A percentile compares a stretch with the other conserved stretches of the same genome.
These are phyloP conservation scores for Monosporascus sp. DNA, from an alignment of 2,329 filamentous ascomycete genomes.

Conservation along the genomic window DNA sequence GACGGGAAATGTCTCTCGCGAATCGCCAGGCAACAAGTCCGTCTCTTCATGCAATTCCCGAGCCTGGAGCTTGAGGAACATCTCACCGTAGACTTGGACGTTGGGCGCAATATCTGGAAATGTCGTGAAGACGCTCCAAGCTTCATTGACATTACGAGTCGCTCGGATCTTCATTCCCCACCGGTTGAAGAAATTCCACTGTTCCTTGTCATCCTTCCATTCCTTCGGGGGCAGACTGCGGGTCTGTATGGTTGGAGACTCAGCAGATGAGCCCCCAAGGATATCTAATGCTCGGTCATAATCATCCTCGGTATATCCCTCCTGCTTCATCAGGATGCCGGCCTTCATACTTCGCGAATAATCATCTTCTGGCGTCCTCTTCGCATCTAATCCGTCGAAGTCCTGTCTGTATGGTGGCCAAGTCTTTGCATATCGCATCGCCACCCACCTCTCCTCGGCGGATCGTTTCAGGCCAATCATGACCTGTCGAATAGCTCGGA, in stretches of 20 bases:
- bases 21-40: constrained; percentile 52
- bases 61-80: constrained; percentile 53
- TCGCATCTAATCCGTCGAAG: constrained; percentile 55
- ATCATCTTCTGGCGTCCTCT: constrained; percentile 43
- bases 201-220: constrained; percentile 21
- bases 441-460: constrained; percentile 41
- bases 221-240: constrained; percentile 31
- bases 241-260: constrained; percentile 54
- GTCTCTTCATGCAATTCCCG: constrained; percentile 20
- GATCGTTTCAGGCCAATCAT: constrained; percentile 50
- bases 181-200: constrained; percentile 28
- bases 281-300: constrained; percentile 45
- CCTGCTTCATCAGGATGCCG: constrained; percentile 48
- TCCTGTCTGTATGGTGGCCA: constrained; percentile 58
- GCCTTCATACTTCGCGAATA: constrained; percentile 48
- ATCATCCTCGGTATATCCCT: constrained; percentile 44
- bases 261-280: constrained; percentile 45
- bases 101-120: constrained; percentile 22
- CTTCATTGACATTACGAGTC: constrained; percentile 56
- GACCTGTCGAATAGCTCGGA: constrained; percentile 48
- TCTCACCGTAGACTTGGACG: constrained; percentile 51
- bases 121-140: constrained; percentile 39
- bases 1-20: constrained; percentile 47
- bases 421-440: constrained; percentile 40
- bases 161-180: constrained; percentile 55